These are phyloP conservation scores for Diatrype stigma DNA, from an alignment of 2,329 filamentous ascomycete species.

Conservation along the genomic window DNA sequence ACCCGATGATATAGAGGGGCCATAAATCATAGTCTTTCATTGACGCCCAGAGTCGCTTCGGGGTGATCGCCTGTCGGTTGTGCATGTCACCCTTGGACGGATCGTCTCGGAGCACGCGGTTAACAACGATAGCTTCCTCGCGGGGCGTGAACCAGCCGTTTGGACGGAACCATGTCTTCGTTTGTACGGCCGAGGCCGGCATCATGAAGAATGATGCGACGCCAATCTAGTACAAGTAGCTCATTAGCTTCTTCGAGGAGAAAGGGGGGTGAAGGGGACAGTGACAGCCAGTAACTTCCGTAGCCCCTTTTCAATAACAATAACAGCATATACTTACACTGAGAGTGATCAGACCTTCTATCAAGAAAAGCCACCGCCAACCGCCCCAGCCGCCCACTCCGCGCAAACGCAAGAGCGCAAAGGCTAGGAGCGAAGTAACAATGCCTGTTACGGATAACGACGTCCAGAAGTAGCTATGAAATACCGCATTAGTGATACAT, in stretches of 20 bases:
- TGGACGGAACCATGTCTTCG: slow-evolving; percentile 44
- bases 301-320: background rate
- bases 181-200: slow-evolving; percentile 44
- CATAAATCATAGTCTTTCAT: slow-evolving; percentile 54
- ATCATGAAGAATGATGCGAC: slow-evolving; percentile 49
- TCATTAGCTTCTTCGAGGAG: background rate
- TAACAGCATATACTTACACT: slow-evolving; percentile 11
- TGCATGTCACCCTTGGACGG: slow-evolving; percentile 56
- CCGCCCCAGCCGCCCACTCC: slow-evolving; percentile 33
- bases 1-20: slow-evolving; percentile 48
- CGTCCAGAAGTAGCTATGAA: slow-evolving; percentile 33
- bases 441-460: slow-evolving; percentile 29
- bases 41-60: slow-evolving; percentile 42
- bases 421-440: slow-evolving; percentile 32
- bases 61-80: slow-evolving; percentile 51
- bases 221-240: slow-evolving; percentile 32
- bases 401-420: slow-evolving; percentile 32
- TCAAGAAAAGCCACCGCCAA: slow-evolving; percentile 48
- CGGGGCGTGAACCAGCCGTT: slow-evolving; percentile 56
- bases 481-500: background rate
- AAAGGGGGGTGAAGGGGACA: too few species aligned
- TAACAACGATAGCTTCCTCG: slow-evolving; percentile 55
- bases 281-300: too few species aligned
- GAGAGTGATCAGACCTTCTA: slow-evolving; percentile 53
- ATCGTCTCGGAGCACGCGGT: slow-evolving; percentile 53